Percentiles rank a stretch among this genome's conserved stretches.
Evolutionary conservation across 225 moss, liverwort and hornwort species (phyloP).

Genomic region (Sphagnum contortum): DNA sequence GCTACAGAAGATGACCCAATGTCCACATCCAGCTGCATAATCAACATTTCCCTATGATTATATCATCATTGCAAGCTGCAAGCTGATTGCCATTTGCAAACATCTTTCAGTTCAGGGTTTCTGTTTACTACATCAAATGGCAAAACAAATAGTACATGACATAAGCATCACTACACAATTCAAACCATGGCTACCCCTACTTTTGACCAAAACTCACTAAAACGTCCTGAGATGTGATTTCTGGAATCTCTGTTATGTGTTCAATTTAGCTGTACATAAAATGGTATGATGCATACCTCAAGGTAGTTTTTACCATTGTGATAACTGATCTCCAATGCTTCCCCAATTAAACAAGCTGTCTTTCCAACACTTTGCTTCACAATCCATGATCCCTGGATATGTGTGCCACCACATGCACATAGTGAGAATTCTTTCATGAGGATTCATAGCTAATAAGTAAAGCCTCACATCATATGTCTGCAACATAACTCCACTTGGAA

Average conservation of each 20-base stretch:
- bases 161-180: background rate
- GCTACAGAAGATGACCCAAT: slow-evolving; percentile 98
- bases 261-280: too few species aligned
- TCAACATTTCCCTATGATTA: background rate
- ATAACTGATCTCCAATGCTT: slow-evolving; percentile 88
- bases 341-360: slow-evolving; percentile 92
- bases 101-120: background rate
- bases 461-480: background rate
- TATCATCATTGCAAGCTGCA: background rate
- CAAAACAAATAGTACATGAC: background rate
- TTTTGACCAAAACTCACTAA: background rate
- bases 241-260: too few species aligned
- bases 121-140: too few species aligned
- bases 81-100: background rate
- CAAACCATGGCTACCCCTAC: background rate
- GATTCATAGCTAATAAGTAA: background rate
- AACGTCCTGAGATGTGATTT: background rate
- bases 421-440: background rate
- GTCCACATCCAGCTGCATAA: slow-evolving; percentile 86
- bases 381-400: slow-evolving; percentile 80
- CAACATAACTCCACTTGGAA: background rate
- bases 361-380: slow-evolving; percentile 99
- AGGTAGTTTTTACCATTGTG: slow-evolving; percentile 75
- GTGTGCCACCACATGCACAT: background rate
- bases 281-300: slow-evolving; percentile 34